A percentile compares a stretch with the other conserved stretches of the same genome.
Conservation (phyloP, 2,329 filamentous ascomycete genomes). For the Penicillium hesseltinei region DNA sequence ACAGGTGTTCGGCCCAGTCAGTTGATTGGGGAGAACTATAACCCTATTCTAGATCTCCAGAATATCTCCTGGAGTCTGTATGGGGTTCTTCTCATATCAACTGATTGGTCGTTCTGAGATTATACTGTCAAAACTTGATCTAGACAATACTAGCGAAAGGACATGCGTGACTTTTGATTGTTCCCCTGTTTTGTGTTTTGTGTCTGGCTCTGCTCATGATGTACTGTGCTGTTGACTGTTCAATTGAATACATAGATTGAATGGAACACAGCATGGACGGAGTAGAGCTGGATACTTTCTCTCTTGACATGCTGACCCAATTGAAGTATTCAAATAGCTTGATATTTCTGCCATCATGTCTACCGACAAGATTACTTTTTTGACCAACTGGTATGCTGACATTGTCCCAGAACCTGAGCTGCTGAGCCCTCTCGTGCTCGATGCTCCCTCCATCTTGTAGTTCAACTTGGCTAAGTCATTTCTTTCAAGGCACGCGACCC, state of each 20-base stretch:
- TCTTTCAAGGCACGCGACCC: slow-evolving; percentile 68
- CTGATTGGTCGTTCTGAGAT: slow-evolving; percentile 61
- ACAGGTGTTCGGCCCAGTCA: slow-evolving; percentile 41
- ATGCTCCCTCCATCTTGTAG: neutral
- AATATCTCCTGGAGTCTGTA: neutral
- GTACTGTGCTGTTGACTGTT: slow-evolving; percentile 3
- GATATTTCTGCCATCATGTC: slow-evolving; percentile 59
- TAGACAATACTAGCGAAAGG: slow-evolving; percentile 86
- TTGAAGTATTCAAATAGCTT: slow-evolving; percentile 27
- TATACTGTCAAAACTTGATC: slow-evolving; percentile 81
- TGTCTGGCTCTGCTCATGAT: slow-evolving; percentile 4
- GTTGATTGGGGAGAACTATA: neutral
- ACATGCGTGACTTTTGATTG: slow-evolving; percentile 68
- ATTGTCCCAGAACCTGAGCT: slow-evolving; percentile 3
- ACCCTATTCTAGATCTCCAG: neutral
- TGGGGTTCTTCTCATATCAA: slow-evolving; percentile 28
- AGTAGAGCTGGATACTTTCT: slow-evolving; percentile 12
- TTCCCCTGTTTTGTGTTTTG: slow-evolving; percentile 31
- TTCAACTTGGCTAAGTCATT: slow-evolving; percentile 29
- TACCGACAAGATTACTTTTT: slow-evolving; percentile 80
- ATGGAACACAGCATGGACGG: neutral
- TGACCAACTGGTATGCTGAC: slow-evolving; percentile 71
- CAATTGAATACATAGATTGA: slow-evolving; percentile 2
- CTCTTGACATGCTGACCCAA: slow-evolving; percentile 32
- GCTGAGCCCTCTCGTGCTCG: neutral